A percentile compares a stretch with the other conserved stretches of the same genome.
Evolutionary conservation across 352 stramenopile species (phyloP).

Genomic region (Blastocystis sp.): DNA sequence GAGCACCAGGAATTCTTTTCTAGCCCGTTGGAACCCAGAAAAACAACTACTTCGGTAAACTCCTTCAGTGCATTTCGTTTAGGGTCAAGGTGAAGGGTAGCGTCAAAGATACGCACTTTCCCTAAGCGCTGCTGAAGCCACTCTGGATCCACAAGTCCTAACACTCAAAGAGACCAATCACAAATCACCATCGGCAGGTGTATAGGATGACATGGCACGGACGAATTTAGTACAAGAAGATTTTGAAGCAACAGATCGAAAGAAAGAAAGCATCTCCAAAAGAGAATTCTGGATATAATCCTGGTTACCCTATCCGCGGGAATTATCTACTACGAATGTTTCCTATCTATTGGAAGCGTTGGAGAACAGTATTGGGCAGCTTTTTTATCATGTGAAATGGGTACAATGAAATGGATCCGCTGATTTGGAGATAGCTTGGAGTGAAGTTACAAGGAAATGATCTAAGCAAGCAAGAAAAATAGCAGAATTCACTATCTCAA

Average conservation of each 20-base stretch:
- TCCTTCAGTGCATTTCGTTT: conserved; percentile 14
- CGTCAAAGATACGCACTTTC: conserved; percentile 48
- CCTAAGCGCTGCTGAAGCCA: conserved; percentile 50
- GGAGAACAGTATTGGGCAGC: background rate
- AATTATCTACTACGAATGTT: background rate
- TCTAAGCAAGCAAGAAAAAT: background rate
- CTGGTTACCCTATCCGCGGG: no score
- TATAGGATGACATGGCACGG: conserved; percentile 46
- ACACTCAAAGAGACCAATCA: background rate
- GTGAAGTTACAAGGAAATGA: background rate
- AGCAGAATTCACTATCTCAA: background rate
- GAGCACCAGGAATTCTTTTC: conserved; percentile 53
- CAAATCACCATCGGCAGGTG: conserved; percentile 22
- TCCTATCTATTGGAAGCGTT: background rate
- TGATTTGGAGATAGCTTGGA: no score
- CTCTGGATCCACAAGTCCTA: conserved; percentile 58
- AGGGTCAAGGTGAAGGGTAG: conserved; percentile 46
- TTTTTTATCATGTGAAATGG: background rate
- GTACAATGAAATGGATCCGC: no score
- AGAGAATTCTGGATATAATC: background rate
- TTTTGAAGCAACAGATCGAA: background rate
- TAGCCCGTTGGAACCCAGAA: background rate
- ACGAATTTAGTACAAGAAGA: background rate
- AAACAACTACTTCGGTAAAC: conserved; percentile 5
- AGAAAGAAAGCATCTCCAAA: background rate